Base-by-base conservation (phyloP, 257 asterid species). In the Misopates orontium region DNA sequence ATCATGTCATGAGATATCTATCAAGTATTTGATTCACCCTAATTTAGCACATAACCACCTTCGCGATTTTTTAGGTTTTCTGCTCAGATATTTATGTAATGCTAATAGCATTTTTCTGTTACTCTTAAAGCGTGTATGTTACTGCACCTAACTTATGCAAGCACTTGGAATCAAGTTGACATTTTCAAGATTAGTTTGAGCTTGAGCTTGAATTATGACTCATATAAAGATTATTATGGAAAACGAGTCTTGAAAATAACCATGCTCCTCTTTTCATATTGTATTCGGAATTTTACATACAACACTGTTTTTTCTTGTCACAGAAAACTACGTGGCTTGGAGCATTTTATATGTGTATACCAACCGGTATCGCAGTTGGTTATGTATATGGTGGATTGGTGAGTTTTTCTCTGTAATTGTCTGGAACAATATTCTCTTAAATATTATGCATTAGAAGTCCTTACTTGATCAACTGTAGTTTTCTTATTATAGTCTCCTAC, bases 271-370 rank as follows among this genome's bases (percentile, higher is more conserved):
- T 20, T 36, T 73, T 17, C n/a, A 36, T 69, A 20, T 55, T 28
- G 60, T 36, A 36, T 36, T 36, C 8, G 42, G 42, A 47, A 1
- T 15, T 51, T 53, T 36, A 36, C 61, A 57, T 41, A 20, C 39
- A 62, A 61, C 74, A 10, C 15, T 36, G 39, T 54, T 67, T 42
- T 70, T 70, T 40, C 49, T 3, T 78, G 57, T 73, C 45, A 72
- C 93, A 94, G 96, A 90, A 89, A 80, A 85, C 87, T 53, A 87
- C 91, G 64, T 94, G 99, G 97, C 88, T 94, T 42, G 97, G 97
- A 70, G 78, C 91, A 52, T 94, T 94, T 80, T 94, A 90, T 85
- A 90, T 90, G 99, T 94, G 99, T 75, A 94, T 88, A 80, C 97
- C 97, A 23, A 75, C 89, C 10, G 96, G 99, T 69, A 62, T 86